Conservation (phyloP, 2,329 filamentous ascomycete genomes). For the Pseudophaeomoniella oleicola region DNA sequence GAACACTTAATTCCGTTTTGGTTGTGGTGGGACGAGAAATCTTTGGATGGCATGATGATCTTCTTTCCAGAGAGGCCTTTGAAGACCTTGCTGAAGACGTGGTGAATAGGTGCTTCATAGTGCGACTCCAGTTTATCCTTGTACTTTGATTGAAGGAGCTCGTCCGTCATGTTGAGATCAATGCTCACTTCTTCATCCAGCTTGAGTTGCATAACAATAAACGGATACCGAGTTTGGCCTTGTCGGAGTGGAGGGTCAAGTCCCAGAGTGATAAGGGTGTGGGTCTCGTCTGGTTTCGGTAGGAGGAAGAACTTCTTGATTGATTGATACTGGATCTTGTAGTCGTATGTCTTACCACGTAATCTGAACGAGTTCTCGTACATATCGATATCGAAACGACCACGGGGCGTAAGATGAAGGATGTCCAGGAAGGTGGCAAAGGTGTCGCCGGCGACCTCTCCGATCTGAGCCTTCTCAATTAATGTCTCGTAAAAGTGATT, state of each 20-base stretch:
- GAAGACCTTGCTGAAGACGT: constrained; percentile 92
- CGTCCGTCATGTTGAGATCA: constrained; percentile 86
- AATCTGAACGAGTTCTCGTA: constrained; percentile 95
- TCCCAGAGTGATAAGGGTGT: constrained; percentile 87
- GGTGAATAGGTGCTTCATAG: constrained; percentile 87
- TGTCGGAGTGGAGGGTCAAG: constrained; percentile 90
- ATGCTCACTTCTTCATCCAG: constrained; percentile 93
- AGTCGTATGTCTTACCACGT: constrained; percentile 98
- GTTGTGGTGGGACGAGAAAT: constrained; percentile 64
- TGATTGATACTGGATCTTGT: constrained; percentile 96
- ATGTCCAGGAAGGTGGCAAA: constrained; percentile 96
- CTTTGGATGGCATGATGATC: constrained; percentile 82
- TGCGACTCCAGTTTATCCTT: constrained; percentile 75
- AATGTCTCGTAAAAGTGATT: constrained; percentile 96
- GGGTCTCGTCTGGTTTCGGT: constrained; percentile 94
- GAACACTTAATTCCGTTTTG: constrained; percentile 96
- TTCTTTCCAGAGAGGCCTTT: constrained; percentile 88
- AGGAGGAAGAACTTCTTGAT: constrained; percentile 99
- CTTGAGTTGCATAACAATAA: constrained; percentile 98
- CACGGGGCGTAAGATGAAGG: constrained; percentile 92
- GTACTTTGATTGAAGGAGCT: constrained; percentile 52
- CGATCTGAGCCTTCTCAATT: constrained; percentile 97
- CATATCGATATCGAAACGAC: constrained; percentile 99
- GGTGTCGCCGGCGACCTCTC: constrained; percentile 95
- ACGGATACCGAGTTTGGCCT: constrained; percentile 94